Base-by-base conservation (phyloP, 129 eudicot species). In the Pittosporum tobira region DNA sequence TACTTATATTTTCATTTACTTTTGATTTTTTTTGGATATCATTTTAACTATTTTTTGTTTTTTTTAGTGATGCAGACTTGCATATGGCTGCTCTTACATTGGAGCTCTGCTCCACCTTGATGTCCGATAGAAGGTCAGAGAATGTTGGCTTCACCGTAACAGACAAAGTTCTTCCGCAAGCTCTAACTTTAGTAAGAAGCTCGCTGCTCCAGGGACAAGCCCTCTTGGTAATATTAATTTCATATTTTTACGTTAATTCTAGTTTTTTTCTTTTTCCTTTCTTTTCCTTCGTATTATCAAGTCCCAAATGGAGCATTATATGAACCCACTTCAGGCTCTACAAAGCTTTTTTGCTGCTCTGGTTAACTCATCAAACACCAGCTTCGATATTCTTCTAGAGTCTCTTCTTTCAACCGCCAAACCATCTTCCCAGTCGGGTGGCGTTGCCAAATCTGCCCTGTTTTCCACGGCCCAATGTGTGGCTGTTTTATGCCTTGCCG, bases 401-500 rank as follows among this genome's bases (percentile, higher is more conserved):
- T 84, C 94, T 57, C 90, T 93, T 73, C 81, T 93, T 70, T 81
- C 84, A 54, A 84, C 94, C 70, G 99, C 99, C 6, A 93, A 87
- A 73, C 74, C 96, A 42, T 86, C 99, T 62, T 75, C 91, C 57
- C 88, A 81, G 71, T 52, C 85, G 37, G 86, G 94, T 24, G 94
- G 88, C 57, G 85, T 87, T 70, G 94, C 99, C 31, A 93, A 87
- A 58, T 96, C 87, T 81, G 96, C 99, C 50, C 65, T 93, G 73
- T 81, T 79, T 71, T 93, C 99, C 46, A 87, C 84, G 30, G 99
- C 96, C 22, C 99, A 84, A 50, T 93, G 99, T 64, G 96, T 93
- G 67, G 99, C 99, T 66, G 99, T 93, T 38, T 94, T 93, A 30
- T 93, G 99, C 63, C 96, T 93, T 64, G 96, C 99, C 73, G 94